Evolutionary conservation across 2,329 filamentous ascomycete species (phyloP), one percentile per base, ranked within the genome.

Genomic region (Trematosphaeria pertusa): DNA sequence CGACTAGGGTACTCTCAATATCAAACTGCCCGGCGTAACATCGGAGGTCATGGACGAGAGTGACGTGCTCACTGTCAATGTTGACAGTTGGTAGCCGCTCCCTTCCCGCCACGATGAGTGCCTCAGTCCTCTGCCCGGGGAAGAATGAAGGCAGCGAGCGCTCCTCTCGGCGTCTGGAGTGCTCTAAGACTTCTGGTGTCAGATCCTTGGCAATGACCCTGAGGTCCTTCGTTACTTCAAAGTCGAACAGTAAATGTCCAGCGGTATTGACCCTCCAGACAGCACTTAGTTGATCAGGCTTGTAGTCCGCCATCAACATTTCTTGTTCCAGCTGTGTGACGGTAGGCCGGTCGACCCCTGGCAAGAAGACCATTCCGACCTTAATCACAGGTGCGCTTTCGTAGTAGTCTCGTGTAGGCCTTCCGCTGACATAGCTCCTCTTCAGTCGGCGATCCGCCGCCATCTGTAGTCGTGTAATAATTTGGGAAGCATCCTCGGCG

Each of bases 181-280:
- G 56, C 74, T 20, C 22, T n/a, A 54, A 37, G 10, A 58, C 43
- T 2, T 50, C 31, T 8, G 43, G 28, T 5, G 58, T 61, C 26
- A 52, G 36, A 42, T 62, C 58, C 5, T 35, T 51, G 9, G 43
- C 20, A 7, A 52, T 37, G 21, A 56, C 52, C 9, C 26, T 42
- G 10, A 62, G 38, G 31, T 60, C 50, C 20, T 43, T 31, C 19
- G 43, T 34, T 8, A 61, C 53, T 11, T 53, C 48, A 19, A 58
- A 57, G 19, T 59, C 50, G 10, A 24, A 50, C 17, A 62, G 50
- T 14, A 62, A 46, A 2, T 45, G 30, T n/a, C 52, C 57, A 9
- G 58, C 58, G n/a, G 58, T 62, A 15, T 56, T 49, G 19, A 62
- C 52, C 17, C 58, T 37, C 58, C 58, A 61, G 12, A 44, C 22